Evolutionary conservation across 2,329 filamentous ascomycete species (phyloP), one percentile per base, ranked within the genome.

Genomic region (Dactylella cylindrospora): DNA sequence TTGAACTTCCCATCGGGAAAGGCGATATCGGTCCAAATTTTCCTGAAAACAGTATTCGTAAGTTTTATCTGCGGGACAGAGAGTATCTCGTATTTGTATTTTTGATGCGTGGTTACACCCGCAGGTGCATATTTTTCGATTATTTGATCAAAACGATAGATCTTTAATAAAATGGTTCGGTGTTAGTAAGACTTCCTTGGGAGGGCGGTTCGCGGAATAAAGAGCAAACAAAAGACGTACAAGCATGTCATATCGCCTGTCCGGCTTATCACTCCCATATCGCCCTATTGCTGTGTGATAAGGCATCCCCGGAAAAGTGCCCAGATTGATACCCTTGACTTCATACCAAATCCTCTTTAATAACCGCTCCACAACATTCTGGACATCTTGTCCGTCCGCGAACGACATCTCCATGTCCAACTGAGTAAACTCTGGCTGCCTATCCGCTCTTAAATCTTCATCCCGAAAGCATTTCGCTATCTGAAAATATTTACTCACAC

Each of bases 381-480:
- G 90, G 6, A 95, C 85, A 66, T 85, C 79, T 40, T 82, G 73
- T 5, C 85, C 85, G 4, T 77, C 82, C 0, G 85, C 84, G 74
- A 95, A 98, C 0, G 87, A 82, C 85, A 95, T 93, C 72, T 98
- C 93, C 68, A 98, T 73, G 80, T 98, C 93, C 45, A 96, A 80
- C 83, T 93, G 68, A 1, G 93, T 96, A 70, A 98, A 98, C 71
- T 98, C 93, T 0, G 93, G 94, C 70, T 98, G 93, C 32, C 93
- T 80, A 72, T 98, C 94, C 1, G 91, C 88, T 15, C 93, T 81
- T 28, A 93, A 77, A 72, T 97, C 94, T 71, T 98, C 93, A 70
- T 98, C 94, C 10, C 93, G 84, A 73, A 96, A 98, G 71, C 93
- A 98, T 66, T 84, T 85, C 1, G 93, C 94, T 74, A 96, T 89